Percentiles rank a stretch among this genome's conserved stretches.
phyloP scores from a whole-genome alignment of 495 filamentous ascomycete genomes.

The Pyronema omphalodes region DNA sequence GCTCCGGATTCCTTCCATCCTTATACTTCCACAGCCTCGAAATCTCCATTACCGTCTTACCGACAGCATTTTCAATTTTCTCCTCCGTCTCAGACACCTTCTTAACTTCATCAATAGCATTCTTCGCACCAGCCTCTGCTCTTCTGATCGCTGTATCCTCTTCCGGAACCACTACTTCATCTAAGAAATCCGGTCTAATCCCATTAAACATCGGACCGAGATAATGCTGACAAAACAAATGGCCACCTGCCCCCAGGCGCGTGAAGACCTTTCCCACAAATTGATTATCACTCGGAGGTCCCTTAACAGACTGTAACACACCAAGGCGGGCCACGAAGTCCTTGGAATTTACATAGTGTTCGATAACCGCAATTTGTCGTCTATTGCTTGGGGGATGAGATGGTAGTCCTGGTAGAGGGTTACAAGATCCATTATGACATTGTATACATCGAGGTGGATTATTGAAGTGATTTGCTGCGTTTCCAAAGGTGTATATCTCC shows the following conservation, averaged over 20 bases:
- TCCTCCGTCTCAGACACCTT: conserved; percentile 27
- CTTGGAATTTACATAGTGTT: conserved; percentile 63
- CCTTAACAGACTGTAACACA: conserved; percentile 27
- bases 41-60: conserved; percentile 43
- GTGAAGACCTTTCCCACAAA: conserved; percentile 63
- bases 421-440: conserved; percentile 6
- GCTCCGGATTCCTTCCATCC: conserved; percentile 41
- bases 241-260: conserved; percentile 41
- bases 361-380: conserved; percentile 47
- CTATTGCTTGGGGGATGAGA: conserved; percentile 21
- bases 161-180: conserved; percentile 29
- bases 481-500: conserved; percentile 76
- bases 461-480: conserved; percentile 75
- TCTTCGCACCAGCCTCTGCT: conserved; percentile 11
- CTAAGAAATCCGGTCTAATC: conserved; percentile 39
- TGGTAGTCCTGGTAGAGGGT: neutral
- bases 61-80: conserved; percentile 18
- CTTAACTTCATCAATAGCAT: conserved; percentile 21
- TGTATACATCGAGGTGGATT: conserved; percentile 41
- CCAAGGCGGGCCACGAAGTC: conserved; percentile 67
- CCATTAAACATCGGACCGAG: conserved; percentile 52
- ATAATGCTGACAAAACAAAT: conserved; percentile 68
- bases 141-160: conserved; percentile 17
- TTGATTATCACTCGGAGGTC: conserved; percentile 27
- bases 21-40: conserved; percentile 59